Evolutionary conservation across 352 stramenopile genomes (phyloP).

Genomic region (Phytopythium sindhum): DNA sequence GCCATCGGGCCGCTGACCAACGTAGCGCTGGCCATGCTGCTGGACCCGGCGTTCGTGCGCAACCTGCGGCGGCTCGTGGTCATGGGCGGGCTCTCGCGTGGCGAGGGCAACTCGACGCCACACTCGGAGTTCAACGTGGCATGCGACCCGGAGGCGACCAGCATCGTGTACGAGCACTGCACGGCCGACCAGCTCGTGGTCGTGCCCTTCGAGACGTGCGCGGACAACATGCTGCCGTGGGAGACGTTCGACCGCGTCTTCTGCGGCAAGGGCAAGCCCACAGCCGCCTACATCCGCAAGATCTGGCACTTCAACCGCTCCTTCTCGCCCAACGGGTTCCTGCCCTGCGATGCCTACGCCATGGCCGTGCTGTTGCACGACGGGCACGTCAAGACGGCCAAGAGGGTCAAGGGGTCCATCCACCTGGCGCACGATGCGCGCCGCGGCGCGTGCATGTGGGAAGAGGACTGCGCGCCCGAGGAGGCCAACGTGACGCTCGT

Average conservation of each 20-base stretch:
- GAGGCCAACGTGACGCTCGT: constrained; percentile 66
- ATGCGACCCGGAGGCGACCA: constrained; percentile 75
- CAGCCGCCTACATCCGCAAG: constrained; percentile 47
- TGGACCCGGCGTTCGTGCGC: constrained; percentile 62
- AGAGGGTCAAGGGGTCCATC: constrained; percentile 42
- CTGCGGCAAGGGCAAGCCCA: constrained; percentile 29
- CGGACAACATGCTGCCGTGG: constrained; percentile 59
- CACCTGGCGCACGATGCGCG: constrained; percentile 51
- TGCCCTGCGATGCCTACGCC: constrained; percentile 74
- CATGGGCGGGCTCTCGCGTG: constrained; percentile 71
- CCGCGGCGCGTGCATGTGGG: constrained; percentile 53
- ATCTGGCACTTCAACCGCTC: constrained; percentile 61
- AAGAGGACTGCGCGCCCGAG: constrained; percentile 22
- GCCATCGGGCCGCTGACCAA: constrained; percentile 77
- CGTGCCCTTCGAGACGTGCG: constrained; percentile 67
- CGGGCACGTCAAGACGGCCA: constrained; percentile 46
- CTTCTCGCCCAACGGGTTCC: constrained; percentile 46
- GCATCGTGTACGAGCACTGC: constrained; percentile 72
- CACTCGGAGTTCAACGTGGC: constrained; percentile 80
- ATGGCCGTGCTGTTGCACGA: constrained; percentile 58
- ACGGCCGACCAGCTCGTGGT: constrained; percentile 54
- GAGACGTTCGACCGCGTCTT: constrained; percentile 67
- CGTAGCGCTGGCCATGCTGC: constrained; percentile 64
- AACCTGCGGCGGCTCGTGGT: constrained; percentile 65
- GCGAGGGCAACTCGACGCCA: constrained; percentile 64